Evolutionary conservation across 305 asterid species (phyloP).

Genomic region (Rubia balearica): DNA sequence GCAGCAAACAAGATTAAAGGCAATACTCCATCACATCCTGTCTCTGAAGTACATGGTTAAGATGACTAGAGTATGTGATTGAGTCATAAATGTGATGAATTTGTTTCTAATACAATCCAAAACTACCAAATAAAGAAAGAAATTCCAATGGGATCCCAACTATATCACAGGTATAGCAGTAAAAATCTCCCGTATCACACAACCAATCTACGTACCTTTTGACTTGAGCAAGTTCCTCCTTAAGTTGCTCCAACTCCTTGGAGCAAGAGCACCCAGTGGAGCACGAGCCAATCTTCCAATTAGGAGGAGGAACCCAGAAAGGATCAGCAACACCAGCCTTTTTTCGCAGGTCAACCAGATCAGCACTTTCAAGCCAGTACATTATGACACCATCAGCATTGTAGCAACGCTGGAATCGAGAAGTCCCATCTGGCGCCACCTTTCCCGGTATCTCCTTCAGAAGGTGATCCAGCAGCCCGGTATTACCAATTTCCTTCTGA

Average conservation of each 20-base stretch:
- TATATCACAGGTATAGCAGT: not conserved
- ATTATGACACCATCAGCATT: slow-evolving; percentile 22
- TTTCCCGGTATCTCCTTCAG: slow-evolving; percentile 26
- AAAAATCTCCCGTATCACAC: not conserved
- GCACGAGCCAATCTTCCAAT: slow-evolving; percentile 24
- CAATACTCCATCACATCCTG: not conserved
- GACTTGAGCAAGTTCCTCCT: slow-evolving; percentile 18
- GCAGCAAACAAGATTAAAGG: not conserved
- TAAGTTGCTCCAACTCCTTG: slow-evolving; percentile 22
- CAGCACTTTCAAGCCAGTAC: slow-evolving; percentile 27
- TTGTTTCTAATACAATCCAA: not conserved
- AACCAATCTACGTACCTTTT: slow-evolving; percentile 15
- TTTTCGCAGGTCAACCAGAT: slow-evolving; percentile 17
- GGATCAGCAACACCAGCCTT: slow-evolving; percentile 27
- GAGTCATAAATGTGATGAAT: not conserved
- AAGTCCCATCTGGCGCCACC: slow-evolving; percentile 22
- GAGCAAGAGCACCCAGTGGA: slow-evolving; percentile 24
- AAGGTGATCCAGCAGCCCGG: slow-evolving; percentile 25
- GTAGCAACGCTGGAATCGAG: slow-evolving; percentile 23
- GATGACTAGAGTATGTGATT: not conserved
- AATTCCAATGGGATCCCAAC: not conserved
- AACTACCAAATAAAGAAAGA: not conserved
- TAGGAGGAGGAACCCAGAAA: slow-evolving; percentile 24
- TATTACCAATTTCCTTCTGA: slow-evolving; percentile 24
- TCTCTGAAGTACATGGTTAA: not conserved